Percentiles rank a stretch among this genome's conserved stretches.
Conservation (phyloP, 2,329 filamentous ascomycete genomes). For the Huntiella moniliformis region DNA sequence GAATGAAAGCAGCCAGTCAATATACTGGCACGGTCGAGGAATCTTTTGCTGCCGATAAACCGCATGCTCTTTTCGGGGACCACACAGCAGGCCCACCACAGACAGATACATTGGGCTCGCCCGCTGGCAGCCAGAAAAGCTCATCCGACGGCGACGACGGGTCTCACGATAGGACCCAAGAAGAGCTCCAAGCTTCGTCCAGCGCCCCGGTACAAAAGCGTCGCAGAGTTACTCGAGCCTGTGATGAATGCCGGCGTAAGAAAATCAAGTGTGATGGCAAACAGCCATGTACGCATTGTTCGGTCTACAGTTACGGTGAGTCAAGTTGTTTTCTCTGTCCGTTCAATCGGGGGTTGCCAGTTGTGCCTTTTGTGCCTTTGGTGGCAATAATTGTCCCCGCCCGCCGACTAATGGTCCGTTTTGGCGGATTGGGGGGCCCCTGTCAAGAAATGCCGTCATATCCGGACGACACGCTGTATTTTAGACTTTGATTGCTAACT, state of each 20-base stretch:
- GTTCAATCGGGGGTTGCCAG: background rate
- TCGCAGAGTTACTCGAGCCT: slow-evolving; percentile 59
- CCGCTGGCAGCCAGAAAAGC: slow-evolving; percentile 26
- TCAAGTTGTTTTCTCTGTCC: slow-evolving; percentile 5
- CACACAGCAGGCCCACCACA: background rate
- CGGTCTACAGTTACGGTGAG: slow-evolving; percentile 93
- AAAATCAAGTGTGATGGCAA: slow-evolving; percentile 81
- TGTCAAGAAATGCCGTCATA: no score
- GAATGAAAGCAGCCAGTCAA: slow-evolving; percentile 1
- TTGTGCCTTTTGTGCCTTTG: background rate
- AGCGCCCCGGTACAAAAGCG: slow-evolving; percentile 52
- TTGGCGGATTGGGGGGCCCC: no score
- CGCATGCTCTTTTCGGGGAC: background rate
- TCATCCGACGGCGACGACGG: slow-evolving; percentile 23
- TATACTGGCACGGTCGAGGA: background rate
- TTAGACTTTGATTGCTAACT: no score
- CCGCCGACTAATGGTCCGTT: background rate
- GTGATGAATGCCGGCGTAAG: slow-evolving; percentile 66
- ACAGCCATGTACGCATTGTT: slow-evolving; percentile 85
- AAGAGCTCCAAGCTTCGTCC: slow-evolving; percentile 18
- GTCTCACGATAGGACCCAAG: slow-evolving; percentile 9
- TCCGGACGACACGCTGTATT: no score
- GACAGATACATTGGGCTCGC: slow-evolving; percentile 19
- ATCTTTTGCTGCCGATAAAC: slow-evolving; percentile 1
- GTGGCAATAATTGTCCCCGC: background rate